These are phyloP conservation scores for Cyamopsis tetragonoloba DNA, from an alignment of 306 rosid genomes.

Conservation along the genomic window DNA sequence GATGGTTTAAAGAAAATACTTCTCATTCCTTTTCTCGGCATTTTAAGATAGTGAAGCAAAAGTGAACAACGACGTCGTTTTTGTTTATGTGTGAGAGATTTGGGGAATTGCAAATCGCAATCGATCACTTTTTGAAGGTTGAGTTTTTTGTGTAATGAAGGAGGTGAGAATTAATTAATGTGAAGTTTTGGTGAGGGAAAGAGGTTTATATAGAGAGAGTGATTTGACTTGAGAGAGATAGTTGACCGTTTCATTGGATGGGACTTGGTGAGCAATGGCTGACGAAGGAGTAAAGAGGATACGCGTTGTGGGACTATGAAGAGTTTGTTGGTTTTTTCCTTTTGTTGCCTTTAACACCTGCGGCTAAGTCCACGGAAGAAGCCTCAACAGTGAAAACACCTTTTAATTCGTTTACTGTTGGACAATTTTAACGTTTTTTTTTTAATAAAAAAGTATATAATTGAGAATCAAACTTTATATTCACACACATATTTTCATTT, in stretches of 20 bases:
- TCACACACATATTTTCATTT: too few relatives aligned
- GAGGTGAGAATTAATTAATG: background rate
- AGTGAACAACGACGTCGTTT: background rate
- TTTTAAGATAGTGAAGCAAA: background rate
- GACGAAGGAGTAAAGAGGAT: background rate
- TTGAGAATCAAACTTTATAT: too few relatives aligned
- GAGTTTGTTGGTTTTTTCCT: background rate
- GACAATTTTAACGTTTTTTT: too few relatives aligned
- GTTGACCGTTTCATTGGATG: background rate
- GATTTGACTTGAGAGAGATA: background rate
- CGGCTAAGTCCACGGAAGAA: background rate
- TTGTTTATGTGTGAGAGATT: background rate
- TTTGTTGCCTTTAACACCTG: background rate
- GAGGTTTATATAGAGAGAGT: background rate
- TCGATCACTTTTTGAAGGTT: background rate
- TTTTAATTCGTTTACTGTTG: too few relatives aligned
- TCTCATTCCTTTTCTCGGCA: constrained; percentile 50
- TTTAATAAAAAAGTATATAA: too few relatives aligned
- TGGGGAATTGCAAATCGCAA: too few relatives aligned
- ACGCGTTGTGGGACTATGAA: constrained; percentile 4
- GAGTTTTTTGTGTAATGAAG: background rate
- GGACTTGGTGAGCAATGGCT: background rate
- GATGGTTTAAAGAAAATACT: constrained; percentile 45
- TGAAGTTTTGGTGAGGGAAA: background rate
- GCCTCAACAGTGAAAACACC: background rate